Conservation (phyloP, 495 filamentous ascomycete species). For the Rhypophila decipiens region DNA sequence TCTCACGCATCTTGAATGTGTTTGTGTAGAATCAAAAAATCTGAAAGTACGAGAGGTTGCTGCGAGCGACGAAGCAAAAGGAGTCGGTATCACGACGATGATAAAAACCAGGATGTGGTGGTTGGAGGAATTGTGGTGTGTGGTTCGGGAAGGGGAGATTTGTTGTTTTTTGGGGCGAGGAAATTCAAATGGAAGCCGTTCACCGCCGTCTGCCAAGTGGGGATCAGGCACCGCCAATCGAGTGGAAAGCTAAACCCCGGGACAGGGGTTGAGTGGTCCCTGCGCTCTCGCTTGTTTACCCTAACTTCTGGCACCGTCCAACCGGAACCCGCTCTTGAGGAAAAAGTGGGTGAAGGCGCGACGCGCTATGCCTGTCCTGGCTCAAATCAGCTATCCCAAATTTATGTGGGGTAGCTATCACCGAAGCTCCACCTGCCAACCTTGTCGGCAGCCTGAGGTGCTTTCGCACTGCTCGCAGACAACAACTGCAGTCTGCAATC, state of each 20-base stretch:
- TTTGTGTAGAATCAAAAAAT: constrained; percentile 11
- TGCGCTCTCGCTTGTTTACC: constrained; percentile 27
- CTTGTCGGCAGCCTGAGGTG: no score
- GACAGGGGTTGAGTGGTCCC: constrained; percentile 23
- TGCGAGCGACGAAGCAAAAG: constrained; percentile 13
- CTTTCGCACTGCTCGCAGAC: no score
- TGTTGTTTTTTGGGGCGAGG: constrained; percentile 35
- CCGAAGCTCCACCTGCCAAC: neutral
- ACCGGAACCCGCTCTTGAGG: neutral
- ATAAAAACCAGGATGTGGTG: constrained; percentile 18
- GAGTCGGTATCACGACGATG: constrained; percentile 7
- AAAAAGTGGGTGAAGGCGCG: constrained; percentile 8
- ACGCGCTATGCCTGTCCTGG: constrained; percentile 14
- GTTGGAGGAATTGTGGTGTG: constrained; percentile 19
- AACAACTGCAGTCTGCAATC: no score
- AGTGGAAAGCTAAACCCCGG: constrained; percentile 6
- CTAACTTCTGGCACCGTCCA: neutral
- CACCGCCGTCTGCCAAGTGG: constrained; percentile 29
- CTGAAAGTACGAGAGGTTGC: constrained; percentile 13
- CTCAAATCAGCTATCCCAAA: neutral
- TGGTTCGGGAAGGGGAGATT: constrained; percentile 18
- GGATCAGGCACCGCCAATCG: constrained; percentile 27
- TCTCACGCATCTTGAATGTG: constrained; percentile 79
- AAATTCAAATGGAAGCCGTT: constrained; percentile 20
- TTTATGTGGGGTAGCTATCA: constrained; percentile 9